These are phyloP conservation scores for Phytophthora niederhauseri DNA, from an alignment of 352 stramenopile species.

Conservation along the genomic window DNA sequence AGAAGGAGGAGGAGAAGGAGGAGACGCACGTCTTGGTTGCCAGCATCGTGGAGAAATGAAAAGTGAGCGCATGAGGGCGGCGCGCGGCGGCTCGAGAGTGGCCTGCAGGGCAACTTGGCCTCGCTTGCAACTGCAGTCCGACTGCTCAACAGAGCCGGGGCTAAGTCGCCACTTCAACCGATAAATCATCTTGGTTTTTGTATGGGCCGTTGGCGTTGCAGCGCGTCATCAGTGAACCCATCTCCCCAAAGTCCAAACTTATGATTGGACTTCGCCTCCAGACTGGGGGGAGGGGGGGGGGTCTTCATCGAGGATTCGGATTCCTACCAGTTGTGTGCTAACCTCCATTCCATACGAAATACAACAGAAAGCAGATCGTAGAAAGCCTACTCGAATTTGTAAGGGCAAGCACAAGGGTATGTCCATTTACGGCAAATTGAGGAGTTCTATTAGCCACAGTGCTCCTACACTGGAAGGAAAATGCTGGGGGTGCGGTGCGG, in stretches of 20 bases:
- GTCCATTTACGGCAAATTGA: no score
- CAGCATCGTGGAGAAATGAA: slow-evolving; percentile 42
- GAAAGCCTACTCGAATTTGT: no score
- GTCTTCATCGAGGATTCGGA: no score
- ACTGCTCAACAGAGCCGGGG: slow-evolving; percentile 10
- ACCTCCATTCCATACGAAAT: no score
- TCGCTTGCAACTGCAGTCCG: not conserved
- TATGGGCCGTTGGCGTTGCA: slow-evolving; percentile 5
- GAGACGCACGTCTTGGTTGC: slow-evolving; percentile 40
- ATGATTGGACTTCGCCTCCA: slow-evolving; percentile 27
- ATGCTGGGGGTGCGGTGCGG: no score
- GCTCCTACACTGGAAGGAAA: no score
- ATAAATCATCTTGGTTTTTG: slow-evolving; percentile 15
- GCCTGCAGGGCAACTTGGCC: not conserved
- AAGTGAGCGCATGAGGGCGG: slow-evolving; percentile 25
- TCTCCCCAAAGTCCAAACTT: slow-evolving; percentile 31
- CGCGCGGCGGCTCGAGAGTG: not conserved
- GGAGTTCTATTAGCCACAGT: no score
- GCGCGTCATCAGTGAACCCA: slow-evolving; percentile 6
- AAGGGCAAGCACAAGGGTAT: no score
- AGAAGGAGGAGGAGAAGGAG: not conserved
- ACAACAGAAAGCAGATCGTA: no score
- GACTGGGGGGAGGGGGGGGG: no score
- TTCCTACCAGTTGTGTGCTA: no score
- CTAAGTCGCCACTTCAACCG: slow-evolving; percentile 5